Base-by-base conservation (phyloP, 352 stramenopile genomes). In the Saprolegnia diclina region DNA sequence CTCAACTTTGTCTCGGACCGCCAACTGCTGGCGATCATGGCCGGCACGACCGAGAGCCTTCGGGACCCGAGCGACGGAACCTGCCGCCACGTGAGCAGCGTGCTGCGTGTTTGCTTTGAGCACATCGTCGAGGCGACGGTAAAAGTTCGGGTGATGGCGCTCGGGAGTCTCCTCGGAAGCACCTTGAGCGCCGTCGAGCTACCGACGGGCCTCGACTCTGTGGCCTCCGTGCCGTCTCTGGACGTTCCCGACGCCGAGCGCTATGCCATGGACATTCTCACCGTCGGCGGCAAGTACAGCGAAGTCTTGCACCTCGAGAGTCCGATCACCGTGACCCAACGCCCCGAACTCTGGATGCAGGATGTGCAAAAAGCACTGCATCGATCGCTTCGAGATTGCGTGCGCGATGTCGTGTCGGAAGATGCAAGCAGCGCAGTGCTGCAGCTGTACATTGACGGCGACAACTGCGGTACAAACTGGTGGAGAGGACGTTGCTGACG, bases 321-420 rank as follows among this genome's bases (percentile, higher is more conserved):
- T 10, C 42, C 78, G 0, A 53, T 91, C 24, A 74, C 56, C 16
- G 74, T 88, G 24, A 78, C 66, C 24, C 76, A 75, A 14, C 82
- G 76, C 19, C 74, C 78, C 9, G 79, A 91, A 61, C 71, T 87
- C 32, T 91, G 83, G 83, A 80, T 89, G 77, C 84, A 87, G 68
- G 79, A 91, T 19, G 56, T 91, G 14, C 64, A 73, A 1, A 71
- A 78, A 50, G 74, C 71, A 32, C 75, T 91, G 21, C 68, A 64
- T 18, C 67, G 74, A 48, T 67, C 73, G 10, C 73, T 89, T 54
- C 70, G 77, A 35, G 75, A 88, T 9, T 53, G 70, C 1, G 50
- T 85, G 0, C 69, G 57, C 45, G 44, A 57, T 1, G 54, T 72
- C 4, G 85, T 88, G 71, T 73, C 63, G 1, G 50, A 69, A 9